Evolutionary conservation across 306 rosid genomes (phyloP).

Genomic region (Ormosia emarginata): DNA sequence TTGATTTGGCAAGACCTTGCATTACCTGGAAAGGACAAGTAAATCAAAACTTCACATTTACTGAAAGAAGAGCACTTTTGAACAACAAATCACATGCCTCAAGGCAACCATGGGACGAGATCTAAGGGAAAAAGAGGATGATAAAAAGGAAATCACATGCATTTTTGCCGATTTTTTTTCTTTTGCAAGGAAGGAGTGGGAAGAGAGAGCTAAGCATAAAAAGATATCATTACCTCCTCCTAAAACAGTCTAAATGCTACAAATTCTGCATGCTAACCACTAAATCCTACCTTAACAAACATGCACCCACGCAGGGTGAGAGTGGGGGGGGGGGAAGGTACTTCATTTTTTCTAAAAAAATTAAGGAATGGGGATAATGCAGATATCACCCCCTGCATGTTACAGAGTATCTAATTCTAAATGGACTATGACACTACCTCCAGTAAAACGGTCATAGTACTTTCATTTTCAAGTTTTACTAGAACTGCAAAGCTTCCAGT

Average conservation of each 20-base stretch:
- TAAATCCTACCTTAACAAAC: neutral
- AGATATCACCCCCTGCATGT: neutral
- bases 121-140: neutral
- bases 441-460: neutral
- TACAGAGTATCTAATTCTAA: neutral
- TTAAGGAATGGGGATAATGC: neutral
- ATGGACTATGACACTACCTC: neutral
- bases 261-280: neutral
- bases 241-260: neutral
- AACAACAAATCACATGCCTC: constrained; percentile 5
- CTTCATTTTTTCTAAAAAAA: neutral
- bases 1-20: constrained; percentile 99
- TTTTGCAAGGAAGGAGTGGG: neutral
- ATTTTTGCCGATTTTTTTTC: neutral
- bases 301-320: neutral
- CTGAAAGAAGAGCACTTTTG: neutral
- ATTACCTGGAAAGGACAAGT: constrained; percentile 55
- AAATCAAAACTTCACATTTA: neutral
- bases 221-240: neutral
- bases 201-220: neutral
- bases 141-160: neutral
- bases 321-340: neutral
- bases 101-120: neutral
- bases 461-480: constrained; percentile 1
- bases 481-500: neutral